A percentile compares a stretch with the other conserved stretches of the same genome.
Evolutionary conservation across 495 filamentous ascomycete species (phyloP).

Genomic region (Aspergillus saccharolyticus): DNA sequence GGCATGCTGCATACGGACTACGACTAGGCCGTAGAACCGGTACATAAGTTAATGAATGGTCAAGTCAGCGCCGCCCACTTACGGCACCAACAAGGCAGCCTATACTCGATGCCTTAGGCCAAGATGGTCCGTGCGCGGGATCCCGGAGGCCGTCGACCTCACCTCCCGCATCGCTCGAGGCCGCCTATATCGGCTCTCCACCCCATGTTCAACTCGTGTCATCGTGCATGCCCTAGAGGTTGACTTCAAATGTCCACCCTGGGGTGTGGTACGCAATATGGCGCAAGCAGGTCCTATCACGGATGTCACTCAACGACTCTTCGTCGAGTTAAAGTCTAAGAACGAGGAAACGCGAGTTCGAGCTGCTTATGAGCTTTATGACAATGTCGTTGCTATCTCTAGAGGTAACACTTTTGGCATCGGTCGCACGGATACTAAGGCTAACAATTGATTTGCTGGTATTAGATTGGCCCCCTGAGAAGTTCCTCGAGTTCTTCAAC

Average conservation of each 20-base stretch:
- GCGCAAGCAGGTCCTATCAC: conserved; percentile 46
- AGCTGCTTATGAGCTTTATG: conserved; percentile 51
- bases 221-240: conserved; percentile 32
- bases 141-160: conserved; percentile 12
- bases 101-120: conserved; percentile 12
- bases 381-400: conserved; percentile 46
- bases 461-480: conserved; percentile 69
- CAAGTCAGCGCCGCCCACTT: too few relatives aligned
- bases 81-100: background rate
- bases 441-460: conserved; percentile 8
- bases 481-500: conserved; percentile 75
- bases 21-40: too few relatives aligned
- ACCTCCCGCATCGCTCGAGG: conserved; percentile 15
- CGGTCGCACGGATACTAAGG: background rate
- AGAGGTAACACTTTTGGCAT: conserved; percentile 32
- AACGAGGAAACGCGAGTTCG: conserved; percentile 45
- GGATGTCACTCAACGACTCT: conserved; percentile 45
- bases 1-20: too few relatives aligned
- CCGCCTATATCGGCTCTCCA: conserved; percentile 20
- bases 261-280: conserved; percentile 43
- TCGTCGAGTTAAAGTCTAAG: conserved; percentile 50
- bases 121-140: conserved; percentile 16
- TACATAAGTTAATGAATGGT: too few relatives aligned
- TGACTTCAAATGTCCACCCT: conserved; percentile 44
- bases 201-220: conserved; percentile 26